phyloP scores from a whole-genome alignment of 164 flowering plant species.

The Taxillus chinensis region DNA sequence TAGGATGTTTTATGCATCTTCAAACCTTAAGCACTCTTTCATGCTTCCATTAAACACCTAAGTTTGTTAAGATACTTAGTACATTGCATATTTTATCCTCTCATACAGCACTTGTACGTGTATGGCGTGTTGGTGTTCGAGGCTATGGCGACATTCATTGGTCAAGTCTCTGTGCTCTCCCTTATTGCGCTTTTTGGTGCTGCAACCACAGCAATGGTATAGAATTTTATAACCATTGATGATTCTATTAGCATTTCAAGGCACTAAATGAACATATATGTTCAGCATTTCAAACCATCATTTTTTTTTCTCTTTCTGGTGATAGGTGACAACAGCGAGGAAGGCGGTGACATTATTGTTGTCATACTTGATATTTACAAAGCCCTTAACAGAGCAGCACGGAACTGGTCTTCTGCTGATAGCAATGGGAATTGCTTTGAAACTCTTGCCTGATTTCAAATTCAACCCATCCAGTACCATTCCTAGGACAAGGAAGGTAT shows the following conservation, averaged over 20 bases:
- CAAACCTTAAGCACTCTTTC: too few relatives aligned
- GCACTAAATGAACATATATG: too few relatives aligned
- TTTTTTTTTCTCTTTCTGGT: background rate
- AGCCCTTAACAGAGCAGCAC: constrained; percentile 89
- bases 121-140: constrained; percentile 88
- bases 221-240: too few relatives aligned
- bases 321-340: constrained; percentile 81
- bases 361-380: constrained; percentile 85
- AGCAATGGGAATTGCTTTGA: constrained; percentile 74
- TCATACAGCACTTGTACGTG: constrained; percentile 78
- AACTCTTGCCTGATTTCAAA: constrained; percentile 61
- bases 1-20: too few relatives aligned
- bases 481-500: background rate
- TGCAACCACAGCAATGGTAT: constrained; percentile 95
- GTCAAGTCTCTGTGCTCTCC: constrained; percentile 90
- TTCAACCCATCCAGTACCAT: constrained; percentile 9
- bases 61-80: too few relatives aligned
- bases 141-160: constrained; percentile 93
- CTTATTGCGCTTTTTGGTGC: constrained; percentile 95
- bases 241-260: too few relatives aligned
- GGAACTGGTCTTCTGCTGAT: constrained; percentile 77
- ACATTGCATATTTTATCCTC: background rate
- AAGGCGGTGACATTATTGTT: constrained; percentile 82
- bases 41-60: too few relatives aligned
- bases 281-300: too few relatives aligned